A percentile compares a stretch with the other conserved stretches of the same genome.
Evolutionary conservation across 164 flowering plant species (phyloP).

Genomic region (Chloranthus sessilifolius): DNA sequence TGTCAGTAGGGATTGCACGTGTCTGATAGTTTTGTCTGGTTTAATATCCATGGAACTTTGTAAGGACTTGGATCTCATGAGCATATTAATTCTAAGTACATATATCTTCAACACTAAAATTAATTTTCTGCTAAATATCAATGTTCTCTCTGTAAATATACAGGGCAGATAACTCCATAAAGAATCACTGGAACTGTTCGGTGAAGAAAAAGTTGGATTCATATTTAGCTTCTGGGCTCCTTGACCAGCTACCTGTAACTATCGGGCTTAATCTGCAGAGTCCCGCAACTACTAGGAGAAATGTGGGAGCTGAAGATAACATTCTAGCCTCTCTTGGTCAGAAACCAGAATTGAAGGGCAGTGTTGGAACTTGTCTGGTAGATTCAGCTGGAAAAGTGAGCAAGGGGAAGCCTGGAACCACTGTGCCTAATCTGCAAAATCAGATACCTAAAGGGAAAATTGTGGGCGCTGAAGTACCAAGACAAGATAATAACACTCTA

Average conservation of each 20-base stretch:
- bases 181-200: conserved; percentile 65
- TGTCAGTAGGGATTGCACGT: no score
- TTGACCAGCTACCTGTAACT: conserved; percentile 41
- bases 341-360: conserved; percentile 1
- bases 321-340: conserved; percentile 3
- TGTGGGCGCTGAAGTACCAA: conserved; percentile 2
- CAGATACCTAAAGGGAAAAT: conserved; percentile 1
- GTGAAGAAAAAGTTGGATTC: conserved; percentile 53
- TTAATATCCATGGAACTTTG: no score
- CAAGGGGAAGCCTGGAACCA: no score
- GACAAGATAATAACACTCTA: neutral
- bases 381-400: no score
- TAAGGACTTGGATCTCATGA: no score
- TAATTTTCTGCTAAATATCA: no score
- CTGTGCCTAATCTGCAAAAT: conserved; percentile 2
- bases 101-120: no score
- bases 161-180: conserved; percentile 60
- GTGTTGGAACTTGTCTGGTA: conserved; percentile 3
- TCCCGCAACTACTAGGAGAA: conserved; percentile 1
- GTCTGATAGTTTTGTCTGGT: no score
- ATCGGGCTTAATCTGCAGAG: conserved; percentile 1
- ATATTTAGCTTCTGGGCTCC: conserved; percentile 68
- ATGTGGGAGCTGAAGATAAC: neutral
- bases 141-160: neutral
- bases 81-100: no score